Conservation (phyloP, 306 rosid species). For the Gynostemma pentaphyllum region DNA sequence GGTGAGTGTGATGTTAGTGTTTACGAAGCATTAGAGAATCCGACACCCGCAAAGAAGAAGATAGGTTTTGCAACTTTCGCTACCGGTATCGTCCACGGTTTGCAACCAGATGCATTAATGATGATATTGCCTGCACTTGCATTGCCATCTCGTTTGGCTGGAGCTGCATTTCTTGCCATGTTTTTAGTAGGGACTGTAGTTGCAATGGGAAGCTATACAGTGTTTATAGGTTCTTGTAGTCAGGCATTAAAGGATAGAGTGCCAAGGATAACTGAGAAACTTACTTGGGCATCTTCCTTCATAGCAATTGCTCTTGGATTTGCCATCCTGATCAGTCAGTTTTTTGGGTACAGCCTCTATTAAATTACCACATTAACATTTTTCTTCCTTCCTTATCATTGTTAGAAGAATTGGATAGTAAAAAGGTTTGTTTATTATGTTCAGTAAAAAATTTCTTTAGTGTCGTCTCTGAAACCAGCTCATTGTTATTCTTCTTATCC, state of each 20-base stretch:
- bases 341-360: constrained; percentile 73
- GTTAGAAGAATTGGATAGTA: background rate
- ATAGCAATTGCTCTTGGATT: constrained; percentile 84
- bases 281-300: constrained; percentile 89
- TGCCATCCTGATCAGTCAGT: constrained; percentile 77
- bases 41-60: constrained; percentile 58
- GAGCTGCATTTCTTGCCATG: constrained; percentile 85
- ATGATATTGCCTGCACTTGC: constrained; percentile 94
- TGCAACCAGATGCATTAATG: constrained; percentile 95
- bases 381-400: background rate
- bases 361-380: constrained; percentile 12
- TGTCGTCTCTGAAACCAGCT: background rate
- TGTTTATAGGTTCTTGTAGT: constrained; percentile 78
- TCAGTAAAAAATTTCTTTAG: background rate
- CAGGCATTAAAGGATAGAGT: constrained; percentile 67
- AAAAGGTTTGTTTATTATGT: background rate
- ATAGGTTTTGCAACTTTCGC: constrained; percentile 95
- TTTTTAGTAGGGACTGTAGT: constrained; percentile 75
- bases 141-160: constrained; percentile 76
- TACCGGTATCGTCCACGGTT: constrained; percentile 81
- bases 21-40: constrained; percentile 47
- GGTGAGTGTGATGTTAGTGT: constrained; percentile 58
- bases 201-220: constrained; percentile 96
- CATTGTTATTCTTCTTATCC: too few relatives aligned
- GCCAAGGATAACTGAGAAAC: constrained; percentile 86